Evolutionary conservation across 257 asterid species (phyloP), one percentile per base, ranked within the genome.

Genomic region (Capsicum baccatum): DNA sequence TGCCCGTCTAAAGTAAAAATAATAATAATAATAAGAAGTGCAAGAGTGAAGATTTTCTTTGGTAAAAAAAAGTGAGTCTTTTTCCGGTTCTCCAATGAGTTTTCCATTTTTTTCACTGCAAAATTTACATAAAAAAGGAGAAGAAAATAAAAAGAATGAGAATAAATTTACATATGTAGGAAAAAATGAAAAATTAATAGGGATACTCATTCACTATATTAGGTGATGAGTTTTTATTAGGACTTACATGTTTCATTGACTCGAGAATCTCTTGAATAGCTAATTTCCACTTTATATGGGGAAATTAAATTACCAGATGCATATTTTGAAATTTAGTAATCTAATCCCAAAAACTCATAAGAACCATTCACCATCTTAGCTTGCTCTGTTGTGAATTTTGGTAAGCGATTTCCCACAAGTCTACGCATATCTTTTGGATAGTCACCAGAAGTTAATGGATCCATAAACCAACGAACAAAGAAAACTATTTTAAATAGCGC

Each of bases 331-430:
- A 85, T 87, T 48, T 87, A 85, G 71, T 87, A 87, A 73, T 85
- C 83, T 55, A 87, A 0, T 56, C 88, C 88, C n/a, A 87, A 70
- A 33, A 69, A 87, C 74, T 88, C 90, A 37, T n/a, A 85, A 3
- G 88, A 85, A 2, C 85, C 84, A 14, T 56, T 83, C 26, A 85
- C 12, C 44, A 33, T 35, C n/a, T 60, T 21, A 3, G 87, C 42
- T 21, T 85, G 73, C 17, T 37, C 37, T 0, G 57, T 26, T 3
- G 79, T 83, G n/a, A 85, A 88, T 39, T 55, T 83, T 15, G 88
- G 90, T 64, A 66, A 82, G 42, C 90, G 87, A 0, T 69, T 14
- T 60, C 88, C 84, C 8, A 84, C 81, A 5, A 80, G 70, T 7
- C 2, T 19, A 5, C 73, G 60, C 87, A 88, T 86, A 6, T 52